Conservation (phyloP, 139 green algal species). For the Asterochloris sp. region DNA sequence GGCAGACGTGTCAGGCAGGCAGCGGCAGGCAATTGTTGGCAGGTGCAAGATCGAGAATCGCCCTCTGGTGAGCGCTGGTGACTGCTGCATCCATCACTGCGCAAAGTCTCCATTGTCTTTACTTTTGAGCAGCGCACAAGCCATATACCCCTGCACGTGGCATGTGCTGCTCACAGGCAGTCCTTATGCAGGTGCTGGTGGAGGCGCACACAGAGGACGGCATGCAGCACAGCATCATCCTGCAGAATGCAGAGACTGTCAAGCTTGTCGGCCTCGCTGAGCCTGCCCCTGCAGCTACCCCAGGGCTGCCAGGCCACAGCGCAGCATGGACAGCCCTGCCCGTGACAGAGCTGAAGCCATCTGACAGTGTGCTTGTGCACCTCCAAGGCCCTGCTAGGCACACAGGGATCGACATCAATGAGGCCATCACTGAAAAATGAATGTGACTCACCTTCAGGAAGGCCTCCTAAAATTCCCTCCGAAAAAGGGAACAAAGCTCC, state of each 20-base stretch:
- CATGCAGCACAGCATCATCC: slow-evolving; percentile 50
- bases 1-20: slow-evolving; percentile 48
- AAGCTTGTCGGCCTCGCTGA: slow-evolving; percentile 58
- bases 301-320: not conserved
- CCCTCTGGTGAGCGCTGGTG: slow-evolving; percentile 51
- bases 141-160: no score
- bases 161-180: no score
- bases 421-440: slow-evolving; percentile 68
- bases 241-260: slow-evolving; percentile 95
- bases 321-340: slow-evolving; percentile 47
- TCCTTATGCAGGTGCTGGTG: slow-evolving; percentile 57
- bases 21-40: slow-evolving; percentile 62
- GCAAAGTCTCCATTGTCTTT: no score
- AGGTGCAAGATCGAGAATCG: slow-evolving; percentile 72
- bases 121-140: no score
- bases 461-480: no score
- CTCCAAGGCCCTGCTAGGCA: slow-evolving; percentile 65
- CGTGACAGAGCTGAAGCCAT: slow-evolving; percentile 61
- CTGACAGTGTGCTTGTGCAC: slow-evolving; percentile 61
- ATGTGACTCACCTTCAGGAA: not conserved
- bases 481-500: no score
- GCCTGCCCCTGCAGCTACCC: not conserved
- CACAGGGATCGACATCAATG: slow-evolving; percentile 78
- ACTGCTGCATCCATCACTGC: no score
- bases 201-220: slow-evolving; percentile 52